phyloP scores from a whole-genome alignment of 768 basidiomycete genomes.

The Trametes meyenii region DNA sequence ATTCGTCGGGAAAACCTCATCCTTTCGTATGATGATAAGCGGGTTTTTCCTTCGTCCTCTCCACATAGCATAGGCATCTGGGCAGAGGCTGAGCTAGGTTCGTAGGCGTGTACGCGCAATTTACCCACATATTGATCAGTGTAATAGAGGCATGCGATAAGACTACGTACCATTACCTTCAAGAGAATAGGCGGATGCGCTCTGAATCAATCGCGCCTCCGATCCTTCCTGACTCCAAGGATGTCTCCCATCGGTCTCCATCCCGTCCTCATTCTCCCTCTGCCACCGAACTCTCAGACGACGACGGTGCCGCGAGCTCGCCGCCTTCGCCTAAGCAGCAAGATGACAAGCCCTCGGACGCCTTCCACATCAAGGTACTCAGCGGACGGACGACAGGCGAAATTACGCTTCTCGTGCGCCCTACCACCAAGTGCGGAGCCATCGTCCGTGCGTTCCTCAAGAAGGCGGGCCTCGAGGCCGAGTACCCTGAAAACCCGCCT shows the following conservation, averaged over 20 bases:
- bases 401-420: conserved; percentile 68
- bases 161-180: conserved; percentile 64
- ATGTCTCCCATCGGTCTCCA: conserved; percentile 7
- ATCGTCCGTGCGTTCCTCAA: conserved; percentile 78
- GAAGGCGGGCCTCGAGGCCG: conserved; percentile 59
- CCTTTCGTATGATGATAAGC: conserved; percentile 61
- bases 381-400: conserved; percentile 57
- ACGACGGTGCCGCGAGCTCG: conserved; percentile 2
- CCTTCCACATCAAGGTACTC: conserved; percentile 67
- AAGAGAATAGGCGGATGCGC: conserved; percentile 39
- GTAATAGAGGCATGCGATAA: conserved; percentile 66
- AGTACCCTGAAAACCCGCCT: conserved; percentile 42
- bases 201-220: conserved; percentile 29
- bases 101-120: background rate
- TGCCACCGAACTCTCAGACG: conserved; percentile 29
- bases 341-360: conserved; percentile 46
- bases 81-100: conserved; percentile 69
- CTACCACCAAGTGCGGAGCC: conserved; percentile 74
- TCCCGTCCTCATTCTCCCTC: conserved; percentile 22
- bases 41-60: conserved; percentile 69
- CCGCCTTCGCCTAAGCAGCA: conserved; percentile 27
- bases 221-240: background rate
- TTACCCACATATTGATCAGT: conserved; percentile 3
- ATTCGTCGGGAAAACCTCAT: conserved; percentile 56
- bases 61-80: conserved; percentile 68